Evolutionary conservation across 2,329 filamentous ascomycete species (phyloP), one percentile per base, ranked within the genome.

Genomic region (Exophiala spinifera): DNA sequence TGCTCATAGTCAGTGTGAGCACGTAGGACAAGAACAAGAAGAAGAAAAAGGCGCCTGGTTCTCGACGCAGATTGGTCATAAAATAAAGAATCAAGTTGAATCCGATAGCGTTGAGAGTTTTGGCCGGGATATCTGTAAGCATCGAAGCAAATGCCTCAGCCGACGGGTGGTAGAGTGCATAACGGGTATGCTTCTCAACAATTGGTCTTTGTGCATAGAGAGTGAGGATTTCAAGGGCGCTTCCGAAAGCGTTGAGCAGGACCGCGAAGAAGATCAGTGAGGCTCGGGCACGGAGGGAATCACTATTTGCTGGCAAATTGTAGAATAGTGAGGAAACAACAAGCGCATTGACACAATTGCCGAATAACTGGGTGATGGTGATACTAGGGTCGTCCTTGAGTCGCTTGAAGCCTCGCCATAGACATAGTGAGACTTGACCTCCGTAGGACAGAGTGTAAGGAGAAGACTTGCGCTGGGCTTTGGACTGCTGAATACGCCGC

Each of bases 161-260:
- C 10, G 87, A 91, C 0, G 91, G 90, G 65, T 95, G 91, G 65
- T 96, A 95, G 19, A 96, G 78, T 15, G 91, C 90, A 67, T 95
- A 96, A 56, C 88, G 84, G 53, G 80, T 75, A 64, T 96, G 91
- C 69, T 96, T 96, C 68, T 96, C 90, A 56, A 96, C 89, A 64
- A 96, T 95, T 1, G 88, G 87, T 36, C 91, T 87, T 80, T 96
- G 91, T 1, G 89, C 83, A 67, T 94, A 96, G 3, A 95, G 79
- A 72, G 64, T 91, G 90, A 19, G 72, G 34, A 88, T 84, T 66
- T 89, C 86, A 1, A 83, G 79, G 76, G 87, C 82, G 20, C 83
- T 77, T 1, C 86, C 65, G 5, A 88, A 69, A 52, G 77, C 74
- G 64, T 86, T 84, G 67, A 79, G 84, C 0, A 88, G 71, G 0